Conservation (phyloP, 345 rosid species). For the Sonneratia alba region DNA sequence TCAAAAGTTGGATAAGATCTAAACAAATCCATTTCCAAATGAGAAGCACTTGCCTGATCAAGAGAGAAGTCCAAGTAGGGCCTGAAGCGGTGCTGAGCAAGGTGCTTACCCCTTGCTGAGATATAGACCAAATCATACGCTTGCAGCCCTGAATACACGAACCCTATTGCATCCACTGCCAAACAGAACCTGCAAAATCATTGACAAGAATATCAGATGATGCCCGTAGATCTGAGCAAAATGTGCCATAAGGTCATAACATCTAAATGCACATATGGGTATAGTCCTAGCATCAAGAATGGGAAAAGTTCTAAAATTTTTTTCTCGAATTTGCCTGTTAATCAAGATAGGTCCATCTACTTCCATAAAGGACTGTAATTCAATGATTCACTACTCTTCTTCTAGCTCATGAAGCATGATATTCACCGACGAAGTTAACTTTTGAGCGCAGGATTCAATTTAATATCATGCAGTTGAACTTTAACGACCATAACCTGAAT, state of each 20-base stretch:
- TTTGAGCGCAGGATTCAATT: background rate
- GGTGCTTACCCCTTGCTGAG: slow-evolving; percentile 36
- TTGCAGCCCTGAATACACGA: slow-evolving; percentile 61
- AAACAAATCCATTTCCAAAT: background rate
- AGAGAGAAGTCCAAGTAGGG: slow-evolving; percentile 49
- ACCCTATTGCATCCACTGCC: slow-evolving; percentile 68
- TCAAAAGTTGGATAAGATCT: background rate
- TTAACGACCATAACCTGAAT: slow-evolving; percentile 43
- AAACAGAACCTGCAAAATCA: slow-evolving; percentile 53
- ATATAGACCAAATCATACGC: slow-evolving; percentile 42
- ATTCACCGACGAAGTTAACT: too few species aligned
- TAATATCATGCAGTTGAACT: background rate
- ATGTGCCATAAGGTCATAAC: background rate
- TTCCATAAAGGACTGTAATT: too few species aligned
- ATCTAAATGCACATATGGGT: background rate
- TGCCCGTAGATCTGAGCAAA: background rate
- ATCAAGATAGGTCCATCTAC: too few species aligned
- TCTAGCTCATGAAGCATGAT: too few species aligned
- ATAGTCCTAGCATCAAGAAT: background rate
- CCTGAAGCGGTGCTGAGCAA: slow-evolving; percentile 32
- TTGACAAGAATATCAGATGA: background rate
- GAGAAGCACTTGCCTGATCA: slow-evolving; percentile 52
- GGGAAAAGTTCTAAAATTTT: background rate
- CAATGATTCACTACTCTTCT: too few species aligned
- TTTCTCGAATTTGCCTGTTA: background rate